Conservation (phyloP, 1,139 yeast species). For the Wickerhamiella infanticola region DNA sequence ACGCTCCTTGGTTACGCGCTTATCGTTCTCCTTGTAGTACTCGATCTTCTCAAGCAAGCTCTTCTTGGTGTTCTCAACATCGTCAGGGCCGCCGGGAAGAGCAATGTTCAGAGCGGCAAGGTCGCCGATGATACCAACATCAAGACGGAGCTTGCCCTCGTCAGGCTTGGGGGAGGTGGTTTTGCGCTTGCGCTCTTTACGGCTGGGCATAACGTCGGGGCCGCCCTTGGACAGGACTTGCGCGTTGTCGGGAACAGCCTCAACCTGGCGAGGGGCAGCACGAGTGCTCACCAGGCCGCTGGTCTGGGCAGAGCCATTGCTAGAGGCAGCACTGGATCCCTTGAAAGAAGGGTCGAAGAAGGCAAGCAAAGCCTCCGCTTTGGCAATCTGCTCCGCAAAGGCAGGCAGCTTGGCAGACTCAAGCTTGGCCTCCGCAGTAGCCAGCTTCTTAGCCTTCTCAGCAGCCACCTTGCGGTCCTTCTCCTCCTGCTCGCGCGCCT, state of each 20-base stretch:
- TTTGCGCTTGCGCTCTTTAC: conserved; percentile 39
- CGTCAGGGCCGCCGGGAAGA: conserved; percentile 68
- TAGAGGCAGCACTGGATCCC: conserved; percentile 13
- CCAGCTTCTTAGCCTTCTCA: conserved; percentile 29
- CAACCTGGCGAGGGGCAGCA: conserved; percentile 14
- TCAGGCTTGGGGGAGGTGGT: conserved; percentile 27
- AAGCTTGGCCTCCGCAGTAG: conserved; percentile 36
- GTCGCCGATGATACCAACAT: conserved; percentile 65
- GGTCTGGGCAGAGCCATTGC: conserved; percentile 9
- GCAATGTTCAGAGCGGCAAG: conserved; percentile 64
- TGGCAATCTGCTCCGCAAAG: conserved; percentile 55
- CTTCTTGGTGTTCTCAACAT: conserved; percentile 49
- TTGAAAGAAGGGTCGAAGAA: conserved; percentile 70
- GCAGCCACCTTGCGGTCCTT: conserved; percentile 34
- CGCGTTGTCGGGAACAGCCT: conserved; percentile 41
- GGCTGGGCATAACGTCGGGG: conserved; percentile 37
- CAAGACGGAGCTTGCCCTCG: conserved; percentile 48
- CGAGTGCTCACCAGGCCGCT: conserved; percentile 6
- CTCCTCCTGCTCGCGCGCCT: conserved; percentile 40
- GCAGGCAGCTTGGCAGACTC: conserved; percentile 74
- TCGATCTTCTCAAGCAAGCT: conserved; percentile 60
- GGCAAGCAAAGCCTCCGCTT: conserved; percentile 54
- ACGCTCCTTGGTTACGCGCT: conserved; percentile 63
- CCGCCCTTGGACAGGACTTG: conserved; percentile 49
- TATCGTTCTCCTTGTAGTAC: conserved; percentile 60